phyloP scores from a whole-genome alignment of 2,329 filamentous ascomycete species.

The Raffaelea ambrosiae region DNA sequence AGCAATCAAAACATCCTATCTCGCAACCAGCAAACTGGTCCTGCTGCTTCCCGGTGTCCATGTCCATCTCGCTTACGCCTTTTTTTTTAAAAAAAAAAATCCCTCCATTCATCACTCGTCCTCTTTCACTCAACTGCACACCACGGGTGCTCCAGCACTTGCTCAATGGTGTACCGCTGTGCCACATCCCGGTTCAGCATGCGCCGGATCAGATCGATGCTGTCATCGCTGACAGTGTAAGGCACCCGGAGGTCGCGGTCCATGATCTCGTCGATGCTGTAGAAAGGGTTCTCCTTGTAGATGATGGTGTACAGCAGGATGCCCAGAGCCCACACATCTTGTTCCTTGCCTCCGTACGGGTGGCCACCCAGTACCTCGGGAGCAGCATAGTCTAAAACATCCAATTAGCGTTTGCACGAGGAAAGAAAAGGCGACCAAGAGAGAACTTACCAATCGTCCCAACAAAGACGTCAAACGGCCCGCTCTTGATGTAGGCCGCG shows the following conservation, averaged over 20 bases:
- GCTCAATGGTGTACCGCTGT: conserved; percentile 73
- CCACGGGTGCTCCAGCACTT: conserved; percentile 89
- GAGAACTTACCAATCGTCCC: conserved; percentile 79
- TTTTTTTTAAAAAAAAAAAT: too few species aligned
- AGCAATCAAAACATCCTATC: too few species aligned
- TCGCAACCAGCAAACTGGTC: too few species aligned
- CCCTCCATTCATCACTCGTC: too few species aligned
- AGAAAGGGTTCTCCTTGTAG: conserved; percentile 99
- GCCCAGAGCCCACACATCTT: conserved; percentile 96
- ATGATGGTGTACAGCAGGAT: conserved; percentile 97
- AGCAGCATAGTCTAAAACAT: conserved; percentile 75
- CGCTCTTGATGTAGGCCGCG: conserved; percentile 95
- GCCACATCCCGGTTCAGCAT: conserved; percentile 92
- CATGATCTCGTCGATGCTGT: conserved; percentile 98
- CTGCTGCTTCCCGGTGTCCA: too few species aligned
- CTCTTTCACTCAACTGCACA: conserved; percentile 25
- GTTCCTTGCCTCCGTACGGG: conserved; percentile 89
- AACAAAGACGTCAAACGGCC: conserved; percentile 97
- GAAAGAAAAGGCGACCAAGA: neutral
- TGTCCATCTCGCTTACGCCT: too few species aligned
- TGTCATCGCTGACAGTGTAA: conserved; percentile 80
- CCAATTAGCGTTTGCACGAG: neutral
- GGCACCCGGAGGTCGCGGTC: conserved; percentile 90
- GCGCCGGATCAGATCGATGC: conserved; percentile 79
- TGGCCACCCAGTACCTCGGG: conserved; percentile 93